Evolutionary conservation across 371 early-diverging fungal genomes (phyloP), one percentile per base, ranked within the genome.

Genomic region (Mucor plumbeus): DNA sequence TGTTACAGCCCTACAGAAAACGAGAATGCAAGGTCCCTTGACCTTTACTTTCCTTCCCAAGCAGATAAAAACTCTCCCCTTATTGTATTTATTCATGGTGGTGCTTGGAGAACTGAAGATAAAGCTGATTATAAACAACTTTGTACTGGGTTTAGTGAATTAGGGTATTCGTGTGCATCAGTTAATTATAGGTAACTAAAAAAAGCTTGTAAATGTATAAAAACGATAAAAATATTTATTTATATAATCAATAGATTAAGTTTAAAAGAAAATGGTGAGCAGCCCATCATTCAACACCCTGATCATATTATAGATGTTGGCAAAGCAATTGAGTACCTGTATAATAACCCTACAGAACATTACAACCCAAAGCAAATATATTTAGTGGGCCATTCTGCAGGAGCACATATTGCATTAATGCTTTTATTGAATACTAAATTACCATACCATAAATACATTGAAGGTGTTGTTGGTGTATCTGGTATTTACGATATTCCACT

Each of bases 341-440:
- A 69, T 34, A 56, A 67, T 13, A 15, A 61, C 9, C 59, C 69
- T 4, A 64, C 70, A 10, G 59, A 58, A 0, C 61, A 57, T 4
- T 83, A 79, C 17, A 84, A 84, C 57, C 74, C 75, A 4, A 58
- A 76, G 9, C 68, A 67, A 5, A 76, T 92, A 4, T 86, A 80
- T 61, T 74, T 95, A 3, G 76, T 87, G 1, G 96, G 96, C 2
- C 95, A 95, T 68, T 92, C 93, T n/a, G 92, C 91, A 0, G 96
- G 95, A 33, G 94, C 89, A 1, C 94, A 92, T 39, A 78, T 94
- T 44, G 80, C 87, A 0, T 75, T 80, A 5, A 81, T 90, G 60
- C 72, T 93, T 56, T 73, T 84, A 11, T 77, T 94, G 17, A 73
- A 83, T 15, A 84, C 83, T n/a, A 26, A 63, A 31, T 83, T 70